A percentile compares a stretch with the other conserved stretches of the same genome.
Evolutionary conservation across 306 rosid species (phyloP).

Genomic region (Dalbergia cochinchinensis): DNA sequence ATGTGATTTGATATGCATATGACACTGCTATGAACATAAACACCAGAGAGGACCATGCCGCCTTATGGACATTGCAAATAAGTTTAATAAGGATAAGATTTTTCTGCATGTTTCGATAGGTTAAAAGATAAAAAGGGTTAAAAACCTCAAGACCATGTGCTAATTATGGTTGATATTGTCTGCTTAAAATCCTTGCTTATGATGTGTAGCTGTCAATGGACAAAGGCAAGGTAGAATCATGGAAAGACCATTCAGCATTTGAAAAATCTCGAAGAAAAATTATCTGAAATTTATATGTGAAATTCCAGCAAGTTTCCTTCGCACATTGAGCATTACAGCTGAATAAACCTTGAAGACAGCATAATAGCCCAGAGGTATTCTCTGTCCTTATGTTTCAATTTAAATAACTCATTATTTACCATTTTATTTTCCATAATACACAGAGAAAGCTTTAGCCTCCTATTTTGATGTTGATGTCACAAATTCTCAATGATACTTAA

Average conservation of each 20-base stretch:
- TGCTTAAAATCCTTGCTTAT: conserved; percentile 10
- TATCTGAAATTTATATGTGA: no score
- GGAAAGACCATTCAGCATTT: conserved; percentile 77
- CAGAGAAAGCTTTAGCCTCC: background rate
- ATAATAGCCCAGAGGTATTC: conserved; percentile 71
- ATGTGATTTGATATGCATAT: no score
- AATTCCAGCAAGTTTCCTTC: conserved; percentile 50
- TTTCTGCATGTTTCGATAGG: conserved; percentile 96
- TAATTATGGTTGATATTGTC: conserved; percentile 19
- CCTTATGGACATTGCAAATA: no score
- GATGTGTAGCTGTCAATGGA: conserved; percentile 85
- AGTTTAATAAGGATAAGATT: no score
- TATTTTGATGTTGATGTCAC: background rate
- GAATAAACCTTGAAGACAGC: conserved; percentile 66
- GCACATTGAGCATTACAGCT: conserved; percentile 66
- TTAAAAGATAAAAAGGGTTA: conserved; percentile 24
- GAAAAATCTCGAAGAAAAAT: no score
- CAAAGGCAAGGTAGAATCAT: conserved; percentile 88
- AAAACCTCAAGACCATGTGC: conserved; percentile 4
- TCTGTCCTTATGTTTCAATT: background rate
- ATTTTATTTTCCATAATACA: background rate
- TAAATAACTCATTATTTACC: conserved; percentile 2
- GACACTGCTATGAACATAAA: no score
- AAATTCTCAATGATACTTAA: background rate
- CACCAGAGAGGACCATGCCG: no score